Evolutionary conservation across 169 alveolate species (phyloP).

Genomic region (Amoebophrya sp.): DNA sequence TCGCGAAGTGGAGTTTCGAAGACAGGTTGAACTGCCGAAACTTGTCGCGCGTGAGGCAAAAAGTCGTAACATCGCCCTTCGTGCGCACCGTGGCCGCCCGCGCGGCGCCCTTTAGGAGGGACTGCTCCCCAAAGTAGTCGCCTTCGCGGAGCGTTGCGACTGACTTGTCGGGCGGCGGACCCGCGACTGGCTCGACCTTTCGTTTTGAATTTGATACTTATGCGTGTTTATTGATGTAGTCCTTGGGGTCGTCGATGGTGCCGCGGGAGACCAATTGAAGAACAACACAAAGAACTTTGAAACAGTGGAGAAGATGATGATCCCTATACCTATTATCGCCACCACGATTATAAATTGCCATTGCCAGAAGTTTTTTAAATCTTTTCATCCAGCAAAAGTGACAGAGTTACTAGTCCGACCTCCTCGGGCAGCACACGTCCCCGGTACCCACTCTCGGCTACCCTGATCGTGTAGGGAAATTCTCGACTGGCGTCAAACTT

Average conservation of each 20-base stretch:
- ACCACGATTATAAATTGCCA: too few relatives aligned
- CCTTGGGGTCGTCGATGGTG: too few relatives aligned
- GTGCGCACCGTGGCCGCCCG: not conserved
- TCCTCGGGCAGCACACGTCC: not conserved
- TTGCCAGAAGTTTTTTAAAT: too few relatives aligned
- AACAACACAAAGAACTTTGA: too few relatives aligned
- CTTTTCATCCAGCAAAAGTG: too few relatives aligned
- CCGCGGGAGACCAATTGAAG: too few relatives aligned
- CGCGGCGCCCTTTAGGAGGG: not conserved
- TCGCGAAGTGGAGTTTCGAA: not conserved
- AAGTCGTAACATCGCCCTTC: not conserved
- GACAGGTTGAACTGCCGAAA: not conserved
- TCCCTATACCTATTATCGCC: too few relatives aligned
- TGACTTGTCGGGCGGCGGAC: not conserved
- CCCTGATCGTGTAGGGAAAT: not conserved
- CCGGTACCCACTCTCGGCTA: not conserved
- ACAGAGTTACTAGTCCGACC: too few relatives aligned
- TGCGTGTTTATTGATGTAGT: too few relatives aligned
- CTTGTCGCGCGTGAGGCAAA: not conserved
- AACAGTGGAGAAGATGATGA: too few relatives aligned
- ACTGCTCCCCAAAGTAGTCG: slow-evolving; percentile 10
- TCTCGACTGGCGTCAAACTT: not conserved
- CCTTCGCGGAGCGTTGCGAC: not conserved
- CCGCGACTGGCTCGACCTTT: not conserved
- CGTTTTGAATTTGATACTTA: too few relatives aligned